Conservation (phyloP, 1,284 basidiomycete genomes). For the Ceratobasidium sp. region DNA sequence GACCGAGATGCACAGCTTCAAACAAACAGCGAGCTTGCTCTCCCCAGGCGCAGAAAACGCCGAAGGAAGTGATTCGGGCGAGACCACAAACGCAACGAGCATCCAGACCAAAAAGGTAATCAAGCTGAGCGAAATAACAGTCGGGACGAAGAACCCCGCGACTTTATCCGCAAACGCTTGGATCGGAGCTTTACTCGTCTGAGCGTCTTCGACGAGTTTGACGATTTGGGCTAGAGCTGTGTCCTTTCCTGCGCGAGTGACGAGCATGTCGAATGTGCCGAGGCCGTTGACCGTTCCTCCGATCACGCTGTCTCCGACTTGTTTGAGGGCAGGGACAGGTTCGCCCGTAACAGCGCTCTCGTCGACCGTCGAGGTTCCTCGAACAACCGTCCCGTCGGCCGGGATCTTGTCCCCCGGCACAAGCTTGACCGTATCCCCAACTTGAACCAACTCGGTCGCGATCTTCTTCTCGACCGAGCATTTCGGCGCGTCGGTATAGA, state of each 20-base stretch:
- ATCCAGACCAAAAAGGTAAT: constrained; percentile 90
- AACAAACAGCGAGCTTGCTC: constrained; percentile 90
- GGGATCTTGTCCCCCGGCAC: constrained; percentile 98
- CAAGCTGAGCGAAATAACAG: constrained; percentile 86
- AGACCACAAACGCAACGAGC: constrained; percentile 74
- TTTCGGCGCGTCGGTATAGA: constrained; percentile 86
- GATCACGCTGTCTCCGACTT: constrained; percentile 86
- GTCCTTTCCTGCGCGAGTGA: constrained; percentile 95
- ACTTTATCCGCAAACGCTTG: constrained; percentile 96
- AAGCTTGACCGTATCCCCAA: constrained; percentile 93
- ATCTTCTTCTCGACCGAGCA: constrained; percentile 91
- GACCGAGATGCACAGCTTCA: constrained; percentile 98
- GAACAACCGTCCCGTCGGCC: constrained; percentile 92
- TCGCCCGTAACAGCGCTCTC: constrained; percentile 99
- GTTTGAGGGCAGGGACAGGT: constrained; percentile 90
- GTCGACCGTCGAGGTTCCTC: constrained; percentile 90
- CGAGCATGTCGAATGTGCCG: constrained; percentile 95
- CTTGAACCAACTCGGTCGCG: constrained; percentile 94
- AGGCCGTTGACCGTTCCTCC: constrained; percentile 98
- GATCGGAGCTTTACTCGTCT: constrained; percentile 97
- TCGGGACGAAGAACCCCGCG: constrained; percentile 95
- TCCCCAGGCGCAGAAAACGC: constrained; percentile 89
- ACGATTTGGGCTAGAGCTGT: constrained; percentile 98
- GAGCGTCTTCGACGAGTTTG: constrained; percentile 96
- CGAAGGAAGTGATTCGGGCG: constrained; percentile 74